A percentile compares a stretch with the other conserved stretches of the same genome.
Conservation (phyloP, 1,284 basidiomycete species). For the Irpex sp. region DNA sequence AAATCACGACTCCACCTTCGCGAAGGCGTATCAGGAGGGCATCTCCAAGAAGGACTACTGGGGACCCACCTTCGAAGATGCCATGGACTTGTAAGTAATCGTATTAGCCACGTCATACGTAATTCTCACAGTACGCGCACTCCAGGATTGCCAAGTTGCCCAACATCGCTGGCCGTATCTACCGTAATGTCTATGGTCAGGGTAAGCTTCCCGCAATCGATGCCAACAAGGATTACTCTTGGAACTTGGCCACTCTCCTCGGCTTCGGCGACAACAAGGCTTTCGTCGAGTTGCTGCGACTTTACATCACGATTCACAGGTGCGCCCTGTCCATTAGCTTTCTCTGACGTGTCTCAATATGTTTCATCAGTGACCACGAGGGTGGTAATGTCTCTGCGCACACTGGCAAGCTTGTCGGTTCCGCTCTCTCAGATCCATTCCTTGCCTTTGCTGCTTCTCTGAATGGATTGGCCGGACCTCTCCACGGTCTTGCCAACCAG, state of each 20-base stretch:
- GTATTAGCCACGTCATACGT: background rate
- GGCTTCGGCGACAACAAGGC: conserved; percentile 88
- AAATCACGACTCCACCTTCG: conserved; percentile 97
- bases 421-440: conserved; percentile 98
- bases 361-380: conserved; percentile 79
- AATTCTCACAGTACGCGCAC: conserved; percentile 5
- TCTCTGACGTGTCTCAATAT: background rate
- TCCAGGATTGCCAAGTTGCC: conserved; percentile 92
- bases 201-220: conserved; percentile 92
- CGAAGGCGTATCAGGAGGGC: conserved; percentile 91
- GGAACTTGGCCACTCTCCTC: conserved; percentile 89
- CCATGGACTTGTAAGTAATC: conserved; percentile 82
- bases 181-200: conserved; percentile 89
- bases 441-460: conserved; percentile 91
- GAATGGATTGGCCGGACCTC: conserved; percentile 95
- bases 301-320: conserved; percentile 98
- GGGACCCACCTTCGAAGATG: conserved; percentile 94
- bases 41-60: conserved; percentile 97
- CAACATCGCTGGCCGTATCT: conserved; percentile 95
- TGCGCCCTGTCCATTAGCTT: conserved; percentile 19
- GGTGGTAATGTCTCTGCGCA: conserved; percentile 99
- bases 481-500: conserved; percentile 97
- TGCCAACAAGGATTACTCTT: conserved; percentile 86
- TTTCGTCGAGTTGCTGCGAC: conserved; percentile 93
- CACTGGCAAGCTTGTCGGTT: conserved; percentile 94